Base-by-base conservation (phyloP, 352 stramenopile species). In the Globisporangium paroecandrum region DNA sequence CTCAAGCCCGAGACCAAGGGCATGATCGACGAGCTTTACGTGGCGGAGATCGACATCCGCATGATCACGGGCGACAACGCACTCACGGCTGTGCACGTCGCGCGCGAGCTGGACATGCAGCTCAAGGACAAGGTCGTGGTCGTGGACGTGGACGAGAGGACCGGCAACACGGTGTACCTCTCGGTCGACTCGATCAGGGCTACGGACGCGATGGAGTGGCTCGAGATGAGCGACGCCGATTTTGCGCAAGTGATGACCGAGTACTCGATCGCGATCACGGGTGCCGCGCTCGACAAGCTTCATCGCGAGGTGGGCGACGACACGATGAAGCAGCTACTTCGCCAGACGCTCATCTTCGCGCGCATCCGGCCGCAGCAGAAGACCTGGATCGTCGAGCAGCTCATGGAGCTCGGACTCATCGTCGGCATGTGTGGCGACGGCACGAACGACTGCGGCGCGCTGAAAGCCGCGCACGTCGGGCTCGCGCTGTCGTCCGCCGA, bases 361-460 rank as follows among this genome's bases (percentile, higher is more conserved):
- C 79, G 85, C 22, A 80, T 86, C 22, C 73, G 73, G 0, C 83
- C 83, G 2, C 72, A 89, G 27, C 70, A 81, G 29, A 92, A 92
- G 60, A 51, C 74, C 3, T 85, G 75, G 76, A 83, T 89, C 58
- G 72, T 94, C 15, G 70, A 90, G 47, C 69, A 68, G 13, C 70
- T 89, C 20, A 90, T 91, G 69, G 74, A 76, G 1, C 34, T 66
- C 0, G 80, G 78, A 0, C 63, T 71, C 10, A 69, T 82, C 12
- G 77, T 83, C 0, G 79, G 83, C 10, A 98, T 98, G 94, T 98
- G 95, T 65, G 96, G 96, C 24, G 95, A 99, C 71, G 96, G 96
- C 41, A 97, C 87, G 8, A 99, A 99, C 75, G 97, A 99, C 75
- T 87, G 98, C 15, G 91, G 91, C 43, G 90, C 90, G 15, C 66